phyloP scores from a whole-genome alignment of 495 filamentous ascomycete species.

The Penicillium verhagenii region DNA sequence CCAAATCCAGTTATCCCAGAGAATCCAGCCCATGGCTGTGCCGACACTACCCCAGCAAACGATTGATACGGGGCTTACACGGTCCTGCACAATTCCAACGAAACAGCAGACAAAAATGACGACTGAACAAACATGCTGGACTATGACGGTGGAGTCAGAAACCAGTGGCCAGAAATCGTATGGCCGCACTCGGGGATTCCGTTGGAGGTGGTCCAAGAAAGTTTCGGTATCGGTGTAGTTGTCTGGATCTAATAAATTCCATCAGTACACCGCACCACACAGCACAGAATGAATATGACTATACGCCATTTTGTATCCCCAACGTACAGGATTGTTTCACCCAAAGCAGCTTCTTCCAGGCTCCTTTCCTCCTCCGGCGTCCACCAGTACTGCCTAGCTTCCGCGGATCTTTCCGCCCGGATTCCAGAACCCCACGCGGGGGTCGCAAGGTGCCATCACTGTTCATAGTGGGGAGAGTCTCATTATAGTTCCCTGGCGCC shows the following conservation, averaged over 20 bases:
- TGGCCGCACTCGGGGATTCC: conserved; percentile 88
- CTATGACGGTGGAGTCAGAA: conserved; percentile 91
- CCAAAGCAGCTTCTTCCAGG: conserved; percentile 96
- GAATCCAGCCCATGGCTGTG: conserved; percentile 82
- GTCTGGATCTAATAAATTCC: conserved; percentile 70
- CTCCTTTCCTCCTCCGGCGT: conserved; percentile 62
- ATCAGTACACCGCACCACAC: conserved; percentile 5
- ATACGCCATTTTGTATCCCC: neutral
- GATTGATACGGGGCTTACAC: conserved; percentile 81
- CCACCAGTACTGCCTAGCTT: conserved; percentile 54
- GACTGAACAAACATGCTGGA: conserved; percentile 93
- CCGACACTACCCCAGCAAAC: conserved; percentile 79
- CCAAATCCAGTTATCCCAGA: conserved; percentile 88
- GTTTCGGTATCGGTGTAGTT: conserved; percentile 97
- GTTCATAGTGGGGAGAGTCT: conserved; percentile 33
- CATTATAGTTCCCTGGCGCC: conserved; percentile 40
- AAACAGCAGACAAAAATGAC: conserved; percentile 94
- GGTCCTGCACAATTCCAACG: conserved; percentile 80
- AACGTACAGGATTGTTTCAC: conserved; percentile 88
- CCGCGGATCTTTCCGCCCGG: conserved; percentile 38
- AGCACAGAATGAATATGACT: neutral
- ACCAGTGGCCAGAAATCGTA: conserved; percentile 99
- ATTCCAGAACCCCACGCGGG: conserved; percentile 34
- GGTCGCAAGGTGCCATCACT: conserved; percentile 36
- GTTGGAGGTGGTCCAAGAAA: conserved; percentile 93